Evolutionary conservation across 306 rosid genomes (phyloP), one percentile per base, ranked within the genome.

Genomic region (Quercus cerris): DNA sequence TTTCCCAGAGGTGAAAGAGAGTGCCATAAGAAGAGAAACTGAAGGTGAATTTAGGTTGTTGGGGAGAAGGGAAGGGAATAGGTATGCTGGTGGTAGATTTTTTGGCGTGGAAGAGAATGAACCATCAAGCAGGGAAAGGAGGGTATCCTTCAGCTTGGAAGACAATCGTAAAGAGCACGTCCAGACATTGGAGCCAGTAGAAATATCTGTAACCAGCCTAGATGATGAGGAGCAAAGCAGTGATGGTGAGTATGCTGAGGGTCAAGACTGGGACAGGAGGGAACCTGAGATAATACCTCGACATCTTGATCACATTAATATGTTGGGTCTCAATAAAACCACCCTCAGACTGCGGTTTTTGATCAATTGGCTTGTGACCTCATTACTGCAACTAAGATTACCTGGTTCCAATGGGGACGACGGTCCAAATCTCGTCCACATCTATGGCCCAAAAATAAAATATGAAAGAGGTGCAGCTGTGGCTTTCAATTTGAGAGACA

Each of bases 381-480:
- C 97, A 0, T 75, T 94, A 72, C 81, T 94, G 81, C 99, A 94
- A 77, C 87, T 94, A 46, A 89, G 89, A 81, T 79, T 94, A 62
- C 77, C 91, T 1, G 87, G 79, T 78, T 74, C 92, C 19, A 89
- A 88, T 68, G 89, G 83, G 54, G 86, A 72, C 78, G 85, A 78
- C 61, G 85, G 83, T 73, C 57, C 70, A 41, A 88, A 75, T 78
- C 97, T 94, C 56, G 94, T 94, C 49, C 88, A 89, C 20, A 94
- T 94, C 70, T 94, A 94, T 75, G 98, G 98, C 27, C 98, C 98
- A 4, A 94, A 94, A 75, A 92, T 94, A 67, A 94, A 94, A 83
- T 94, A 94, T 28, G 98, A 94, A 83, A 87, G 98, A 75, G 98
- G 98, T 72, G 97, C 97, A 22, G 95, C 98, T 23, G 93, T 94